Base-by-base conservation (phyloP, 306 rosid genomes). In the Cucumis sativus region DNA sequence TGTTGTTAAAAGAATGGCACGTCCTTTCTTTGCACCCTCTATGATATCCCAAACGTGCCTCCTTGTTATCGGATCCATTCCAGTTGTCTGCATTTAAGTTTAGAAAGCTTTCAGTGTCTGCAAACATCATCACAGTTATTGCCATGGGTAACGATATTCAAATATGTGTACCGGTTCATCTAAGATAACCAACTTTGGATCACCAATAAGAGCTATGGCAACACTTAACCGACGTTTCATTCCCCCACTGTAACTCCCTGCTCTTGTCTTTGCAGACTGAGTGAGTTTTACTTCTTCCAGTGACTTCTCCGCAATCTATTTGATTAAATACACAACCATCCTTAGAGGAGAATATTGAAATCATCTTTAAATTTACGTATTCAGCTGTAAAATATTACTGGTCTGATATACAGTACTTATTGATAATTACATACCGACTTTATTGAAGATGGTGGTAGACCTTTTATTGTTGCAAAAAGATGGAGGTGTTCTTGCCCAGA, bases 41-140 rank as follows among this genome's bases (percentile, higher is more conserved):
- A 94, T 89, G 59, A 94, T 89, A 87, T 92, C 93, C 97, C 98
- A 94, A 30, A 92, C 95, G 80, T 90, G 93, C 82, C 98, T 88
- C 80, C 98, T 92, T 74, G 98, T 87, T 84, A 94, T 88, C 71
- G 98, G 97, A 89, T 92, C 98, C 93, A 88, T 90, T 66, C 98
- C 96, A 41, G 98, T 90, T 76, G 98, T 90, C 97, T 92, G 80
- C 60, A 80, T 69, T 69, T 6, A 49, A 71, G 76, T 71, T 49
- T 45, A 45, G 15, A 15, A 71, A 23, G n/a, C 25, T 14, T 23
- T 45, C 23, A 71, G 76, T 71, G 8, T 23, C 37, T 14, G 11
- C 15, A 71, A 49, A 49, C 25, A 49, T 25, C 25, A 49, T 25
- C 60, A 25, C 15, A 71, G 10, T 33, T 25, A 71, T 49, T 43